A percentile compares a stretch with the other conserved stretches of the same genome.
These are phyloP conservation scores for Eremomyces bilateralis DNA, from an alignment of 495 filamentous ascomycete species.

Conservation along the genomic window DNA sequence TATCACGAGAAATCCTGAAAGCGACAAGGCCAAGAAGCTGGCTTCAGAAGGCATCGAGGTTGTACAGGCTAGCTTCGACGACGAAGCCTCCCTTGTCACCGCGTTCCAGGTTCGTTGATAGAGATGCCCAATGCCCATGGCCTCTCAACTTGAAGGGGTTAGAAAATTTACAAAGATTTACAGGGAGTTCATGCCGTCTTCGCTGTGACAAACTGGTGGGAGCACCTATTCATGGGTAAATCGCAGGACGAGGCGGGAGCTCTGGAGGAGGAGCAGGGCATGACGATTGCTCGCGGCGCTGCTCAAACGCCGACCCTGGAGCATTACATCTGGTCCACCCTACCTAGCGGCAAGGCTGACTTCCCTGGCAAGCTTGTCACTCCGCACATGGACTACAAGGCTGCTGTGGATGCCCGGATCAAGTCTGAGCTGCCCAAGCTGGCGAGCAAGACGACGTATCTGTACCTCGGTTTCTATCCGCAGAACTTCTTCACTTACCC, in stretches of 20 bases:
- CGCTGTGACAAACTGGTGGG: conserved; percentile 12
- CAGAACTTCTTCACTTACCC: conserved; percentile 6
- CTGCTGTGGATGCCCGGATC: conserved; percentile 13
- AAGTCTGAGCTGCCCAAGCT: conserved; percentile 8
- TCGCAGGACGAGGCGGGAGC: conserved; percentile 4
- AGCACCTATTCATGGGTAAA: conserved; percentile 6
- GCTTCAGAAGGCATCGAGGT: conserved; percentile 7
- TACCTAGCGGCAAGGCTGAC: conserved; percentile 15
- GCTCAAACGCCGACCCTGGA: conserved; percentile 18
- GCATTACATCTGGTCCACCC: conserved; percentile 27
- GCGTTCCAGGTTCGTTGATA: conserved; percentile 8
- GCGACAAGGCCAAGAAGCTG: conserved; percentile 9
- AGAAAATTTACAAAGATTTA: background rate
- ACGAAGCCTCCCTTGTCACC: conserved; percentile 6
- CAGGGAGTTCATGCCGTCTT: conserved; percentile 9
- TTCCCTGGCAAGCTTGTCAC: conserved; percentile 8
- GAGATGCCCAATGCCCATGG: no score
- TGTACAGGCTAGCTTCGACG: conserved; percentile 7
- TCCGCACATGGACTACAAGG: conserved; percentile 16
- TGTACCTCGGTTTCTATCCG: conserved; percentile 7
- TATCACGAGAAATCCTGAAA: conserved; percentile 7
- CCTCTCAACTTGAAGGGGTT: background rate
- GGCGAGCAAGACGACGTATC: conserved; percentile 12
- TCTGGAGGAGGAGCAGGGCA: conserved; percentile 19
- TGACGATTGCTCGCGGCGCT: conserved; percentile 23